Base-by-base conservation (phyloP, 139 green algal species). In the Coelastrella sp. region DNA sequence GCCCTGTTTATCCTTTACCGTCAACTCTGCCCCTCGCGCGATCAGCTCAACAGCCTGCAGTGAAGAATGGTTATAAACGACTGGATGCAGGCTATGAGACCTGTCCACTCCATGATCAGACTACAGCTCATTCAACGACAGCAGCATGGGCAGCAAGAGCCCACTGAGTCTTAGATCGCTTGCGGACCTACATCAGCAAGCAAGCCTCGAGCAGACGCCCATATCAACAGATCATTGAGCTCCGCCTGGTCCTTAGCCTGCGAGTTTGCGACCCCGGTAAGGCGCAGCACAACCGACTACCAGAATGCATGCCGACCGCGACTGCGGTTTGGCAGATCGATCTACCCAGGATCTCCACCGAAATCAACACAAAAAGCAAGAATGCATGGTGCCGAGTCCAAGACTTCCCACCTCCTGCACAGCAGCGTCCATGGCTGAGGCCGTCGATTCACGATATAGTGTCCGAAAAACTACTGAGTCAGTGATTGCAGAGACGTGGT, bases 141-240 rank as follows among this genome's bases (percentile, higher is more conserved):
- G 12, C 12, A 14, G 63, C 63, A 72, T 17, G 15, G 15, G 63
- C 63, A 72, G 63, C 63, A 72, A 72, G 63, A 4, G 63, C 12
- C 63, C 63, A 72, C 63, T 72, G 58, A 59, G 27, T 66, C 57
- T 22, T 78, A 15, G n/a, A 4, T 56, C 19, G 22, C 15, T 6
- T 63, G 14, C 7, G 14, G 11, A 49, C 93, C 93, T 85, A 98
- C 96, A 86, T 98, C 96, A 0, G 72, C 92, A 6, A 93, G 65
- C 58, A 97, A 94, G 3, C 96, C 96, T 0, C 93, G 87, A 0
- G 93, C 91, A 35, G 92, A 89, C 6, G 96, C 96, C 73, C 97
- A 93, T 20, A 97, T 76, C 12, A 98, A 86, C 56, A 98, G 91
- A 10, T 93, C 87, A 74, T 97, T 94, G 19, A 84, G 84, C 8